Percentiles rank a stretch among this genome's conserved stretches.
Conservation (phyloP, 352 stramenopile genomes). For the Elongisporangium undulatum region DNA sequence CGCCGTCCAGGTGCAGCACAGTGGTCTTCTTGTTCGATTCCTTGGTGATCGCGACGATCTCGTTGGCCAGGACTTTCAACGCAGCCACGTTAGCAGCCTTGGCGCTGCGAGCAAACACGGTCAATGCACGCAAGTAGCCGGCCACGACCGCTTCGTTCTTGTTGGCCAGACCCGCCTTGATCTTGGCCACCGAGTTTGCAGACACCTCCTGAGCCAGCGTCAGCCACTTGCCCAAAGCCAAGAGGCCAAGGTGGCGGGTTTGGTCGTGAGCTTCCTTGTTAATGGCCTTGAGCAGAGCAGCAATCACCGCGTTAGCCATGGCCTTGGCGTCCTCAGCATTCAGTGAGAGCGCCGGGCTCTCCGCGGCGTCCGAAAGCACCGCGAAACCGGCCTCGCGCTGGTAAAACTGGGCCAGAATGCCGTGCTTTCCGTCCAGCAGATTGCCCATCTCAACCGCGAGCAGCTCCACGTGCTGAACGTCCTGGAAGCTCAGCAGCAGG, state of each 20-base stretch:
- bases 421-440: constrained; percentile 77
- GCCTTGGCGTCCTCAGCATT: constrained; percentile 26
- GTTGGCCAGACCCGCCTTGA: constrained; percentile 61
- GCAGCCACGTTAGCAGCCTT: constrained; percentile 20
- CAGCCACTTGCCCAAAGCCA: constrained; percentile 76
- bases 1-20: constrained; percentile 64
- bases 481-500: constrained; percentile 43
- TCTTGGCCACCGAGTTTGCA: constrained; percentile 23
- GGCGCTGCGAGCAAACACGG: constrained; percentile 34
- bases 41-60: constrained; percentile 51
- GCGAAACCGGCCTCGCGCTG: constrained; percentile 69
- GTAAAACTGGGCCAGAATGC: constrained; percentile 87
- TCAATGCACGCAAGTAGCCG: constrained; percentile 56
- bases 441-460: constrained; percentile 51
- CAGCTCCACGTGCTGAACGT: constrained; percentile 43
- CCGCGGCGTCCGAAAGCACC: constrained; percentile 57
- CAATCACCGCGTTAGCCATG: constrained; percentile 39
- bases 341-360: constrained; percentile 15
- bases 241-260: constrained; percentile 64
- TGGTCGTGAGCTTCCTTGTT: constrained; percentile 83
- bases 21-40: constrained; percentile 79
- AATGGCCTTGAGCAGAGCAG: constrained; percentile 63
- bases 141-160: constrained; percentile 68
- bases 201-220: constrained; percentile 49
- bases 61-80: constrained; percentile 29